These are phyloP conservation scores for Coix lacrymajobi DNA, from an alignment of 176 grass and related monocot genomes.

Conservation along the genomic window DNA sequence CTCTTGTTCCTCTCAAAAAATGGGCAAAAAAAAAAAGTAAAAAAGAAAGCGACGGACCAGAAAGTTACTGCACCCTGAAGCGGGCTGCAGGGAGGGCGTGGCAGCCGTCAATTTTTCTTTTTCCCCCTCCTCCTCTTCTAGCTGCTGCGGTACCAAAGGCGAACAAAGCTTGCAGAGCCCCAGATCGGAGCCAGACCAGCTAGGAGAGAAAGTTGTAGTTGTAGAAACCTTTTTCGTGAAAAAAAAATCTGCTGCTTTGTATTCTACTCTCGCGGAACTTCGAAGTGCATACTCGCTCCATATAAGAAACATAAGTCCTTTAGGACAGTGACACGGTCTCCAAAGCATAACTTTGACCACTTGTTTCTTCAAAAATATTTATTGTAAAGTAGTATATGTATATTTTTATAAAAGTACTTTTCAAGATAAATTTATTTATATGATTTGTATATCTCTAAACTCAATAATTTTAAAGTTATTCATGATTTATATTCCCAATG, in stretches of 20 bases:
- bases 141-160: slow-evolving; percentile 37
- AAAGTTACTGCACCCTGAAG: slow-evolving; percentile 33
- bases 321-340: no score
- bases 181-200: slow-evolving; percentile 19
- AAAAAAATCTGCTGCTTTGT: background rate
- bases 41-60: background rate
- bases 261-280: background rate
- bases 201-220: slow-evolving; percentile 7
- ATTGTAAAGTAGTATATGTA: no score
- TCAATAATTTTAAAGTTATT: no score
- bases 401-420: no score
- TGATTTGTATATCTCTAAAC: no score
- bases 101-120: slow-evolving; percentile 16
- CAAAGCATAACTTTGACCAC: no score
- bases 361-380: no score
- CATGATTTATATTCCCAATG: no score
- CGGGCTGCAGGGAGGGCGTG: background rate
- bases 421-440: no score
- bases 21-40: background rate
- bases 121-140: slow-evolving; percentile 6
- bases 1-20: slow-evolving; percentile 25
- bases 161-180: slow-evolving; percentile 29
- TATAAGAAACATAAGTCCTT: no score
- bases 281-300: background rate
- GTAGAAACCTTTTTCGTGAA: slow-evolving; percentile 26